Evolutionary conservation across 805 yeast genomes (phyloP), one percentile per base, ranked within the genome.

Genomic region (Jamesozyma spencerorum): DNA sequence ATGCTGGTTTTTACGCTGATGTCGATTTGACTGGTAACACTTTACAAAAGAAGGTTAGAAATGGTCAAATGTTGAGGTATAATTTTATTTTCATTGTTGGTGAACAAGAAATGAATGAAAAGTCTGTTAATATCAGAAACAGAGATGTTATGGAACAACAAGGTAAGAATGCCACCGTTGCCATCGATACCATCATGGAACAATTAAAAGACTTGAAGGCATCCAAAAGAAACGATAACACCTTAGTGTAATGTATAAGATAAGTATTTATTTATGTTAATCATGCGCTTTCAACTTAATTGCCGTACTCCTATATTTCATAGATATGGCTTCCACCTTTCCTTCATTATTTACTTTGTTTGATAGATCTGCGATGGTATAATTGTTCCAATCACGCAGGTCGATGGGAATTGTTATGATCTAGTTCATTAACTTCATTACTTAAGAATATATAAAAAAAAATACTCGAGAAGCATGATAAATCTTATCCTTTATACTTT

Each of bases 41-140:
- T 41, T 74, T 92, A 65, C 95, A 85, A 65, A 92, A 92, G 90
- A 92, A 92, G 81, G 87, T 92, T 46, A 86, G 98, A 76, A 84
- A 77, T 54, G 98, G 97, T 57, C 97, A 92, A 74, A 60, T 90
- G 60, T 79, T 81, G 69, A 87, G 84, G 66, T 92, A 87, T 71
- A 92, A 92, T 74, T 92, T 87, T 69, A 84, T 90, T 59, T 87
- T 90, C 66, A 84, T 87, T 63, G 98, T 92, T 50, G 99, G 99
- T 66, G 96, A 85, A 62, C 87, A 85, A 58, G 99, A 92, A 70
- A 75, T 82, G 71, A 68, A 69, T 48, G 75, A 79, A 52, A 65
- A 74, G 48, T 72, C 88, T 51, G 99, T 92, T 53, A 92, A 92
- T 63, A 83, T 92, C 52, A 86, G 99, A 76, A 86, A 87, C 72